phyloP scores from a whole-genome alignment of 305 asterid genomes.

The Fraxinus angustifolia region DNA sequence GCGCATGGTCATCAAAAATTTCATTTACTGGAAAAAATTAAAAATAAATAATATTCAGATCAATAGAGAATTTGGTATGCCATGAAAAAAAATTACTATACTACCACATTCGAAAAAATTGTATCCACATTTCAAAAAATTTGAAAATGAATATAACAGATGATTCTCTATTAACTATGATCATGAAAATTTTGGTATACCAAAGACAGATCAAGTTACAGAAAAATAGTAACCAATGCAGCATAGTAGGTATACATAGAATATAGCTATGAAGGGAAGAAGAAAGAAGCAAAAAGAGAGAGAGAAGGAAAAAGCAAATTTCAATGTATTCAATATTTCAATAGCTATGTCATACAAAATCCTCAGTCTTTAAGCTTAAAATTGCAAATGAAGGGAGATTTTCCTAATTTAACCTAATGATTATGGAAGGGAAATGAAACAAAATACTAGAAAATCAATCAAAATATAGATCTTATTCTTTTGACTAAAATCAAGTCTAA shows the following conservation, averaged over 20 bases:
- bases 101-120: background rate
- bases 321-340: background rate
- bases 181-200: background rate
- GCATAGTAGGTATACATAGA: background rate
- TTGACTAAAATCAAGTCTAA: background rate
- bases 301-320: background rate
- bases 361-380: background rate
- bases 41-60: background rate
- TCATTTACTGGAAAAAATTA: slow-evolving; percentile 2
- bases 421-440: background rate
- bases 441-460: background rate
- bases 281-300: background rate
- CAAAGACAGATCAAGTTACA: slow-evolving; percentile 12
- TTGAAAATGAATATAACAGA: slow-evolving; percentile 9
- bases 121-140: slow-evolving; percentile 1
- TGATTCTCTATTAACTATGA: slow-evolving; percentile 3
- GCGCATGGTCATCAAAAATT: background rate
- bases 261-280: background rate
- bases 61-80: background rate
- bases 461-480: background rate
- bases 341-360: background rate
- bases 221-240: slow-evolving; percentile 8
- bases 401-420: background rate
- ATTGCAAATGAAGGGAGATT: background rate
- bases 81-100: background rate